phyloP scores from a whole-genome alignment of 106 monocot species.

The Ottelia alismoides region DNA sequence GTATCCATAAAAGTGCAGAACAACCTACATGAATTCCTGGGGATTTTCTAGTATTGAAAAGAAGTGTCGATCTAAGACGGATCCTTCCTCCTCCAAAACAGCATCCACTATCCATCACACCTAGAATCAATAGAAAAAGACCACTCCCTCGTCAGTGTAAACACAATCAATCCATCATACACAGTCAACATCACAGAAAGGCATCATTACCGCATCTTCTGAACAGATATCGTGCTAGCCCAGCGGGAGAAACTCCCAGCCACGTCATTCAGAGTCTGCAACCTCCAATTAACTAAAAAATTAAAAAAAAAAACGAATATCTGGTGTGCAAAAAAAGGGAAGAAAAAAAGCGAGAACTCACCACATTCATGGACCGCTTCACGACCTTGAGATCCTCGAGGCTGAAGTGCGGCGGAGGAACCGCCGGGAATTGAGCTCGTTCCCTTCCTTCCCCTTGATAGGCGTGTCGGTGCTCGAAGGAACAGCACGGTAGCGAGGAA shows the following conservation, averaged over 20 bases:
- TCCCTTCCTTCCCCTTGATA: conserved; percentile 30
- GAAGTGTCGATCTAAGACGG: conserved; percentile 35
- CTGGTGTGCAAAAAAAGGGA: not conserved
- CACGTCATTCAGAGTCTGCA: conserved; percentile 89
- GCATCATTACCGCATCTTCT: conserved; percentile 23
- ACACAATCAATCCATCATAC: too few relatives aligned
- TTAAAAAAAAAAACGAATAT: not conserved
- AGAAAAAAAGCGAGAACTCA: conserved; percentile 13
- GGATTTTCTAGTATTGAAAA: conserved; percentile 45
- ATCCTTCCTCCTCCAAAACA: too few relatives aligned
- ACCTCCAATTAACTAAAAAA: not conserved
- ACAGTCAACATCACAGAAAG: too few relatives aligned
- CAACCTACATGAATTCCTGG: conserved; percentile 53
- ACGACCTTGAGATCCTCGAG: conserved; percentile 57
- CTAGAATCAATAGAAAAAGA: too few relatives aligned
- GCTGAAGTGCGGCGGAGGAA: conserved; percentile 38
- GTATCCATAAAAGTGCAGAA: too few relatives aligned
- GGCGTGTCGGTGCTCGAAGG: conserved; percentile 44
- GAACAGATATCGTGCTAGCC: conserved; percentile 48
- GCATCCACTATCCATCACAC: too few relatives aligned
- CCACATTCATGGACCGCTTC: conserved; percentile 35
- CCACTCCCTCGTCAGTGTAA: too few relatives aligned
- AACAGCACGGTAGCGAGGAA: conserved; percentile 20
- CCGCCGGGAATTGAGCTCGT: conserved; percentile 27
- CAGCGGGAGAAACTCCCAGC: conserved; percentile 45